Evolutionary conservation across 331 rosid genomes (phyloP), one percentile per base, ranked within the genome.

Genomic region (Spiraea crenata): DNA sequence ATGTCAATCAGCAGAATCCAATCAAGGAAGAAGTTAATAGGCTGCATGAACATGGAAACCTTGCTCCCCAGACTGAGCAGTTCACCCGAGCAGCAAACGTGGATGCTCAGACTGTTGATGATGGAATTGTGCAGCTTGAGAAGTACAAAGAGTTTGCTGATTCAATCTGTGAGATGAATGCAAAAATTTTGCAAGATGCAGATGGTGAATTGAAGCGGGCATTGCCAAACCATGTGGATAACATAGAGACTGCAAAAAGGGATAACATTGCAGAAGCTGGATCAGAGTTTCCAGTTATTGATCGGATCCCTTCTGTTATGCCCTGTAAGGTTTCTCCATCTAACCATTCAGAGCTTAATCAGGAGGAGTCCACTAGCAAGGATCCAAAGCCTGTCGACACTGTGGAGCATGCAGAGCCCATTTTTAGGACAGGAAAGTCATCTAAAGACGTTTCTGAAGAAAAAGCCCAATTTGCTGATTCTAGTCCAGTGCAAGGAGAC

Each of bases 401-500:
- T 56, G 37, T 65, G 56, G 80, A 73, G 50, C 75, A 65, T 71
- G 66, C 76, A 73, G 77, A 69, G 35, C 81, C 89, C 62, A 74
- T 58, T 80, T 64, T 83, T 64, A 71, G 73, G 75, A 79, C 79
- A 70, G 86, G 70, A 65, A 81, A 71, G 70, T 62, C 74, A 39
- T 61, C 60, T 35, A 69, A 50, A 49, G 85, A 75, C 75, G 81
- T 67, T 82, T 55, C 74, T 82, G 83, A 74, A 77, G 82, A 82
- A 55, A 72, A 67, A 52, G 74, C 88, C 52, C 35, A 64, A 10
- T 72, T 67, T 70, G 78, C 45, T 72, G 76, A 59, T 66, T 83
- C 95, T 16, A 59, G 83, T 64, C 80, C 83, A 58, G 76, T 75
- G 63, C 92, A 85, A 69, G 89, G 88, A 60, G 96, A 91, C 76